phyloP scores from a whole-genome alignment of 2,329 filamentous ascomycete genomes.

The Alternaria longipes region DNA sequence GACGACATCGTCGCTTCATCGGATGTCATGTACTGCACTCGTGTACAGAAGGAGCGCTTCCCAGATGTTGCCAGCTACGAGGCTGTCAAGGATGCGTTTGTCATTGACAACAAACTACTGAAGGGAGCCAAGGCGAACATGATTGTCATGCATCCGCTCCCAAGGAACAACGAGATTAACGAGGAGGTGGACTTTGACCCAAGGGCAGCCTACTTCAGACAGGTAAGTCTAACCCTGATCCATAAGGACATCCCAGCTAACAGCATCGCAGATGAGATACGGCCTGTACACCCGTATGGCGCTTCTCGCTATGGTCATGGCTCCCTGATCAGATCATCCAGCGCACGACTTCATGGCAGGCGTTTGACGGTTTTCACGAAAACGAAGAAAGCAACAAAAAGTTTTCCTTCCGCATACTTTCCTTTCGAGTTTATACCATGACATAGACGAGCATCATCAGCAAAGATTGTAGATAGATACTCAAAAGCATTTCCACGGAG shows the following conservation, averaged over 20 bases:
- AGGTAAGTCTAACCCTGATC: slow-evolving; percentile 70
- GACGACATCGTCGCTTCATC: slow-evolving; percentile 85
- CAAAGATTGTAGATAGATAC: slow-evolving; percentile 15
- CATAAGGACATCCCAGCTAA: slow-evolving; percentile 53
- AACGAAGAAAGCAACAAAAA: slow-evolving; percentile 19
- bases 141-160: slow-evolving; percentile 94
- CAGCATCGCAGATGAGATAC: slow-evolving; percentile 81
- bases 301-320: slow-evolving; percentile 91
- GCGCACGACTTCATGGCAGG: slow-evolving; percentile 15
- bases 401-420: slow-evolving; percentile 4
- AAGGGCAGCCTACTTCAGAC: slow-evolving; percentile 96
- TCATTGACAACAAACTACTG: slow-evolving; percentile 89
- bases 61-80: slow-evolving; percentile 82
- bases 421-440: slow-evolving; percentile 16
- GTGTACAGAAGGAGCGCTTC: slow-evolving; percentile 97
- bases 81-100: slow-evolving; percentile 83
- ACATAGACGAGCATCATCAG: slow-evolving; percentile 6
- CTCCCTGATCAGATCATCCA: slow-evolving; percentile 48
- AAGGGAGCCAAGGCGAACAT: slow-evolving; percentile 92
- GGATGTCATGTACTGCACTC: slow-evolving; percentile 96
- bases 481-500: slow-evolving; percentile 21
- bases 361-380: slow-evolving; percentile 23
- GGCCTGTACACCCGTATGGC: slow-evolving; percentile 99
- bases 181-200: slow-evolving; percentile 99
- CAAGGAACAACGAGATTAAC: slow-evolving; percentile 89